These are phyloP conservation scores for Bocquillonia castaneifolia DNA, from an alignment of 441 rosid species.

Conservation along the genomic window DNA sequence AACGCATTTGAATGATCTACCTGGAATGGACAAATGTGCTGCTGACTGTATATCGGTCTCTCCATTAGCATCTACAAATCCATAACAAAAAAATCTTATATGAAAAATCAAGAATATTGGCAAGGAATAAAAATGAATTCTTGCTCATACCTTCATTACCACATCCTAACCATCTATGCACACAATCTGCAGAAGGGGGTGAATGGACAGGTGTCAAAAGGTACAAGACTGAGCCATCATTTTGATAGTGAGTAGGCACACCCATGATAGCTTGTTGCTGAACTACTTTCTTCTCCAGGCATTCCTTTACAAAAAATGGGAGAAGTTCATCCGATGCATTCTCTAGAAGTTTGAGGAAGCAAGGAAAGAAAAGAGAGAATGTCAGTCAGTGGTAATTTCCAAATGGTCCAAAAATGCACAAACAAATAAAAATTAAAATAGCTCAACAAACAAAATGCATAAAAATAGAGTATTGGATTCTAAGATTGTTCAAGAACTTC, in stretches of 20 bases:
- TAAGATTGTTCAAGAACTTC: not conserved
- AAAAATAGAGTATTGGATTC: not conserved
- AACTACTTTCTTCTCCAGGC: constrained; percentile 28
- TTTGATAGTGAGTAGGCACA: constrained; percentile 63
- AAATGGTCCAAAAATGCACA: not conserved
- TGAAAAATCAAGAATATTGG: not conserved
- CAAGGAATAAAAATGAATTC: constrained; percentile 22
- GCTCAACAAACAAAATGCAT: not conserved
- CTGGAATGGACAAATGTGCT: constrained; percentile 32
- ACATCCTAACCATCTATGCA: constrained; percentile 49
- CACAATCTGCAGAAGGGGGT: constrained; percentile 69
- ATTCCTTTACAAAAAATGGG: constrained; percentile 39
- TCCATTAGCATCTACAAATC: constrained; percentile 34
- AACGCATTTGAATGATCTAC: constrained; percentile 25
- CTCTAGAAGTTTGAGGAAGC: constrained; percentile 30
- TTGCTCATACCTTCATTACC: constrained; percentile 44
- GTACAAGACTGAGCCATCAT: constrained; percentile 72
- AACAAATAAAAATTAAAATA: too few species aligned
- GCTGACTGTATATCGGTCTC: constrained; percentile 21
- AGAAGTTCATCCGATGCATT: constrained; percentile 36
- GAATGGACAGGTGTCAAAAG: constrained; percentile 58
- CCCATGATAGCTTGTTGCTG: constrained; percentile 43
- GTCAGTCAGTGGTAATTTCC: constrained; percentile 29
- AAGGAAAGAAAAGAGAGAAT: not conserved
- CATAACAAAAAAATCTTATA: constrained; percentile 17